Conservation (phyloP, 2,329 filamentous ascomycete genomes). For the Aspergillus japonicus region DNA sequence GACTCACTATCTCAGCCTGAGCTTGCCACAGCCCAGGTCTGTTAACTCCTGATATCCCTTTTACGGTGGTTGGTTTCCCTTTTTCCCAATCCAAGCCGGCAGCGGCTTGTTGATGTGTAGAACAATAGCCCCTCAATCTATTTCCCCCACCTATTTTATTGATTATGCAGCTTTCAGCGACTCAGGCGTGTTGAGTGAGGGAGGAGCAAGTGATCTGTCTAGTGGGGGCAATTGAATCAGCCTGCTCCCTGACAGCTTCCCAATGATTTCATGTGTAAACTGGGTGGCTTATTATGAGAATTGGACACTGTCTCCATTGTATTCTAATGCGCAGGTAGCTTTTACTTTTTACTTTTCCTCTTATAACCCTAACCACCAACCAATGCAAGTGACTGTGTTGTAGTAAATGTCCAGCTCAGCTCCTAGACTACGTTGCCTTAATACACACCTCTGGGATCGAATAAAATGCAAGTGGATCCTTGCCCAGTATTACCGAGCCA, state of each 20-base stretch:
- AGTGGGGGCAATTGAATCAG: conserved; percentile 1
- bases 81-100: not conserved
- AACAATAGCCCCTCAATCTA: conserved; percentile 11
- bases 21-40: not conserved
- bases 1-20: not conserved
- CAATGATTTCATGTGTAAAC: conserved; percentile 22
- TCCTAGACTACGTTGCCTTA: too few species aligned
- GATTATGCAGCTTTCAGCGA: conserved; percentile 28
- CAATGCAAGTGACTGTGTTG: too few species aligned
- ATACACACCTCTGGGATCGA: too few species aligned
- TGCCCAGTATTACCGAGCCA: too few species aligned
- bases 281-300: conserved; percentile 20
- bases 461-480: too few species aligned
- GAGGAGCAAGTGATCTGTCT: conserved; percentile 1
- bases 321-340: conserved; percentile 29
- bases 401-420: too few species aligned
- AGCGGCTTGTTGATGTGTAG: conserved; percentile 21
- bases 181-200: conserved; percentile 18
- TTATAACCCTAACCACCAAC: too few species aligned
- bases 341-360: not conserved
- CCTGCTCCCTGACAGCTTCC: conserved; percentile 13
- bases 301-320: conserved; percentile 29
- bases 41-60: conserved; percentile 3
- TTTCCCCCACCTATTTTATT: conserved; percentile 12
- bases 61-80: not conserved